These are phyloP conservation scores for Ophiostoma montium DNA, from an alignment of 2,329 filamentous ascomycete species.

Conservation along the genomic window DNA sequence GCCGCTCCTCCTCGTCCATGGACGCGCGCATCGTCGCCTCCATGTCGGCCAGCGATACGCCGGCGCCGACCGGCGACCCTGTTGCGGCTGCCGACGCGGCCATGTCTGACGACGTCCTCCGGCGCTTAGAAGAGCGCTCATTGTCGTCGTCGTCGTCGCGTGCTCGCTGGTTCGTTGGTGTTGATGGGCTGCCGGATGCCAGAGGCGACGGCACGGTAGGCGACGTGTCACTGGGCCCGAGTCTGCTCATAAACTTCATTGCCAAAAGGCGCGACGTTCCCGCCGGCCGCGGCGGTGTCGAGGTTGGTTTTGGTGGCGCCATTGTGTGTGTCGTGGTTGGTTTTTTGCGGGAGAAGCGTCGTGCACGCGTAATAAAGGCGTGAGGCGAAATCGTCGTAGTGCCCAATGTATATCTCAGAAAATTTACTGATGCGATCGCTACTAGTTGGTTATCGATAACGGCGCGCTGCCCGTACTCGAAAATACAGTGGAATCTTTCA, in stretches of 20 bases:
- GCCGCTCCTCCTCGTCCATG: conserved; percentile 51
- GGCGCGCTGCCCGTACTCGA: not conserved
- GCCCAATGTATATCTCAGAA: not conserved
- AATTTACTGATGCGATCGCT: not conserved
- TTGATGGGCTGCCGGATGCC: conserved; percentile 23
- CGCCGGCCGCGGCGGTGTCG: conserved; percentile 22
- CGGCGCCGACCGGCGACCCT: conserved; percentile 21
- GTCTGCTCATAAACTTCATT: conserved; percentile 97
- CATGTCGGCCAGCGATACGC: conserved; percentile 26
- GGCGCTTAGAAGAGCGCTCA: conserved; percentile 44
- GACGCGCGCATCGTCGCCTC: conserved; percentile 50
- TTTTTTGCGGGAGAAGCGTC: not conserved
- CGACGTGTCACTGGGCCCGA: conserved; percentile 44
- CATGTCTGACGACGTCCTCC: conserved; percentile 27
- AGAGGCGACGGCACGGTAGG: conserved; percentile 6
- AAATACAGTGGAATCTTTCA: not conserved
- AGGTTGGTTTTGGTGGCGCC: conserved; percentile 7
- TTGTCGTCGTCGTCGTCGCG: conserved; percentile 14
- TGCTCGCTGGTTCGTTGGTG: conserved; percentile 16
- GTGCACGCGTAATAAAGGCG: no score
- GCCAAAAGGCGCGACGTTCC: conserved; percentile 77
- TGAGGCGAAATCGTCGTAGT: not conserved
- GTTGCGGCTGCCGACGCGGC: conserved; percentile 17
- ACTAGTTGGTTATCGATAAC: conserved; percentile 4
- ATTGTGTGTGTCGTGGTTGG: not conserved